These are phyloP conservation scores for Neurospora sublineolata DNA, from an alignment of 495 filamentous ascomycete genomes.

Conservation along the genomic window DNA sequence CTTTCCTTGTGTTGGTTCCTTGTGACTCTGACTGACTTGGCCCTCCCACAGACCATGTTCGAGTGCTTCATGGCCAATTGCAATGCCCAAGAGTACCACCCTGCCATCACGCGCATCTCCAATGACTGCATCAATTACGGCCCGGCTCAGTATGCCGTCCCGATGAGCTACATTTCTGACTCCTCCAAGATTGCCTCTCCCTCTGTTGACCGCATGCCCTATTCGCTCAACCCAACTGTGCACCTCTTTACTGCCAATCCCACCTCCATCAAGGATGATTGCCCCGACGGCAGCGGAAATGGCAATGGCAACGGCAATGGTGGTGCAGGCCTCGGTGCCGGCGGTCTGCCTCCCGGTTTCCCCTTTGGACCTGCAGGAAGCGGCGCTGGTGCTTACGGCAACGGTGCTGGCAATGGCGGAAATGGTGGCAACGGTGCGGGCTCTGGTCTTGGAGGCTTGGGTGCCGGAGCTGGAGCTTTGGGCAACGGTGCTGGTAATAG, in stretches of 20 bases:
- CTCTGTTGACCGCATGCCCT: background rate
- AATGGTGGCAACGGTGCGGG: background rate
- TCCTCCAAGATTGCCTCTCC: conserved; percentile 4
- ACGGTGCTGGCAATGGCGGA: background rate
- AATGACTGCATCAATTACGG: conserved; percentile 32
- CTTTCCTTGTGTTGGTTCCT: background rate
- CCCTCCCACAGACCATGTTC: conserved; percentile 10
- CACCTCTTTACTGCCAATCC: background rate
- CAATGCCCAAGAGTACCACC: conserved; percentile 13
- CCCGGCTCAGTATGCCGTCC: conserved; percentile 21
- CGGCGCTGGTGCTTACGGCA: background rate
- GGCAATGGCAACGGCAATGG: background rate
- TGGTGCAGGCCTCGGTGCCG: background rate
- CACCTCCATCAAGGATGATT: background rate
- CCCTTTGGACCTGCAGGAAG: background rate
- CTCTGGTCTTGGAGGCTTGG: background rate
- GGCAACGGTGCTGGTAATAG: background rate
- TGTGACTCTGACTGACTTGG: background rate
- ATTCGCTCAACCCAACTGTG: background rate
- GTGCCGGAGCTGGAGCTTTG: conserved; percentile 4
- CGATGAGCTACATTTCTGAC: conserved; percentile 17
- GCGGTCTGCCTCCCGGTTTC: background rate
- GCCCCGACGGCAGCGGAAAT: background rate
- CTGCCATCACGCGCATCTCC: conserved; percentile 8
- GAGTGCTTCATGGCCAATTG: conserved; percentile 16